Conservation (phyloP, 2,329 filamentous ascomycete genomes). For the Phialophora chinensis region DNA sequence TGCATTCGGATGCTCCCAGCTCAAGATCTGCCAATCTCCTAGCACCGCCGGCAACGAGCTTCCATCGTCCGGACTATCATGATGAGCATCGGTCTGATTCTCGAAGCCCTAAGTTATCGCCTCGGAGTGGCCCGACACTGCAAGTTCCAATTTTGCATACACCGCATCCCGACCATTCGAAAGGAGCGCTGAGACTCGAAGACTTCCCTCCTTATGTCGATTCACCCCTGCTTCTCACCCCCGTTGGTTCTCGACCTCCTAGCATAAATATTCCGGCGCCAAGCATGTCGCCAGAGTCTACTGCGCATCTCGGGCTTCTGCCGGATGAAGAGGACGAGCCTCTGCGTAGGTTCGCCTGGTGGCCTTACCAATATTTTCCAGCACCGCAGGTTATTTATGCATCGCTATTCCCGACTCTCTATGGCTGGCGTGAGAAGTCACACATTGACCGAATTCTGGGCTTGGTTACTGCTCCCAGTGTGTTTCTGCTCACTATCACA, state of each 20-base stretch:
- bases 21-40: slow-evolving; percentile 30
- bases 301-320: slow-evolving; percentile 42
- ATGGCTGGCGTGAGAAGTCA: slow-evolving; percentile 80
- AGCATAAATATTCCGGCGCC: slow-evolving; percentile 64
- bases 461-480: slow-evolving; percentile 82
- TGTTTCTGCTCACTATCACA: slow-evolving; percentile 87
- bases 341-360: slow-evolving; percentile 67
- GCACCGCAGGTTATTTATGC: slow-evolving; percentile 72
- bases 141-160: slow-evolving; percentile 34
- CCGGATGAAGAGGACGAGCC: slow-evolving; percentile 50
- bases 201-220: slow-evolving; percentile 75
- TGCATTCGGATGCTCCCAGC: slow-evolving; percentile 28
- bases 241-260: slow-evolving; percentile 55
- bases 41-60: slow-evolving; percentile 34
- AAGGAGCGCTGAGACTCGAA: slow-evolving; percentile 52
- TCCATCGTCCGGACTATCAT: slow-evolving; percentile 47
- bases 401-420: slow-evolving; percentile 86
- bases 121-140: slow-evolving; percentile 23
- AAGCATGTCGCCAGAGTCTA: slow-evolving; percentile 56
- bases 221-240: slow-evolving; percentile 54
- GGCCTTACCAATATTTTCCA: slow-evolving; percentile 78
- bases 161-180: slow-evolving; percentile 34
- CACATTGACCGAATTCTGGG: slow-evolving; percentile 84
- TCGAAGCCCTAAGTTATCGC: slow-evolving; percentile 28
- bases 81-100: slow-evolving; percentile 31